Conservation (phyloP, 345 rosid genomes). For the Syzygium aqueum region DNA sequence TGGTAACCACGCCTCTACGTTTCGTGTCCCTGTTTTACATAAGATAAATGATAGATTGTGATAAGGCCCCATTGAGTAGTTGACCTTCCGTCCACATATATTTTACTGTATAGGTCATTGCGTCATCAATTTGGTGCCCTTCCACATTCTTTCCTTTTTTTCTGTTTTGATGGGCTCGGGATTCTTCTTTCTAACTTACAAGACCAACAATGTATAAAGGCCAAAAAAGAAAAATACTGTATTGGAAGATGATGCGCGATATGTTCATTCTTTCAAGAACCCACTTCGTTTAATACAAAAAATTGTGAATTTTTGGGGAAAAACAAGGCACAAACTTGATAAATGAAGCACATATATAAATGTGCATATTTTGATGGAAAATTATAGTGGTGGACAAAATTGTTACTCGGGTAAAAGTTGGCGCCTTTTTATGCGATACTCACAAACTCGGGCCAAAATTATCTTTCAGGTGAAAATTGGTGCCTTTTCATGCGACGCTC, state of each 20-base stretch:
- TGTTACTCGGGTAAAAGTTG: background rate
- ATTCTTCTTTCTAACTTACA: background rate
- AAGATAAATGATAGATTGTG: too few relatives aligned
- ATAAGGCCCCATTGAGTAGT: background rate
- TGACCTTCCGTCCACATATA: background rate
- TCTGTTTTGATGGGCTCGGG: background rate
- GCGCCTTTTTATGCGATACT: background rate
- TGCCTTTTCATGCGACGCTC: background rate
- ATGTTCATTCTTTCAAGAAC: background rate
- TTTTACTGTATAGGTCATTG: background rate
- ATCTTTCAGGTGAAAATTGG: background rate
- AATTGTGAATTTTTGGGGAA: background rate
- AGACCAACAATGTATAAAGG: background rate
- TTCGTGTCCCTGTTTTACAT: background rate
- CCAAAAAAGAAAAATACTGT: background rate
- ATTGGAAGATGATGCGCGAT: background rate
- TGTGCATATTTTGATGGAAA: background rate
- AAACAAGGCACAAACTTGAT: background rate
- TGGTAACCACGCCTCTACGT: background rate
- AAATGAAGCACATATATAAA: background rate
- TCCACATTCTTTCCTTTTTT: background rate
- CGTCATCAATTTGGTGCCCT: background rate
- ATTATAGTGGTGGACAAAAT: background rate
- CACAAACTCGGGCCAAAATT: background rate
- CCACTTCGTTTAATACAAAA: background rate